phyloP scores from a whole-genome alignment of 2,329 filamentous ascomycete species.

The Chaetoscypha palmicola region DNA sequence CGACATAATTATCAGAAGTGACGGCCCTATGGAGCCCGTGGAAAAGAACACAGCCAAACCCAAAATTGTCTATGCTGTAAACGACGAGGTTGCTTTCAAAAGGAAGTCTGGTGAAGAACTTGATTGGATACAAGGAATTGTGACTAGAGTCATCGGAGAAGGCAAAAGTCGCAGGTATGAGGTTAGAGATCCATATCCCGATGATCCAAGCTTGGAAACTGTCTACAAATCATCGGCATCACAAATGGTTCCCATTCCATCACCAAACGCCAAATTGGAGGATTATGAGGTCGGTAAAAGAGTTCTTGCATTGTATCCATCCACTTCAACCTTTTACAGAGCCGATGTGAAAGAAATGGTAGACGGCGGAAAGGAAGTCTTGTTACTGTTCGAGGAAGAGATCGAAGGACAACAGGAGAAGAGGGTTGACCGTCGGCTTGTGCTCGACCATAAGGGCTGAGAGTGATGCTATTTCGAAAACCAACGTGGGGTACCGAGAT shows the following conservation, averaged over 20 bases:
- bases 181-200: slow-evolving; percentile 73
- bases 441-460: slow-evolving; percentile 56
- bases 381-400: slow-evolving; percentile 72
- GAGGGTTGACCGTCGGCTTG: slow-evolving; percentile 67
- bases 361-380: slow-evolving; percentile 45
- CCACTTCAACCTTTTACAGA: slow-evolving; percentile 80
- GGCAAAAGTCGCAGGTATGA: slow-evolving; percentile 73
- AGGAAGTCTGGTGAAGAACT: slow-evolving; percentile 47
- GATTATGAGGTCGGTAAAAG: slow-evolving; percentile 59
- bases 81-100: slow-evolving; percentile 61
- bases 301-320: slow-evolving; percentile 72
- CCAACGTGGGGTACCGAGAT: too few species aligned
- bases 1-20: slow-evolving; percentile 16
- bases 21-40: slow-evolving; percentile 20
- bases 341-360: slow-evolving; percentile 68
- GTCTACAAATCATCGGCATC: slow-evolving; percentile 64
- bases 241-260: slow-evolving; percentile 71
- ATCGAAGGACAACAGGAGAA: slow-evolving; percentile 62
- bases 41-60: slow-evolving; percentile 26
- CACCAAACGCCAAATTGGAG: slow-evolving; percentile 50
- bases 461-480: not conserved
- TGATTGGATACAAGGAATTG: slow-evolving; percentile 72
- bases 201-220: slow-evolving; percentile 51
- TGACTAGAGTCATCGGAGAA: slow-evolving; percentile 67
- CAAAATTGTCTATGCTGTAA: slow-evolving; percentile 52